These are phyloP conservation scores for Cystobasidium sp. DNA, from an alignment of 1,284 basidiomycete species.

Conservation along the genomic window DNA sequence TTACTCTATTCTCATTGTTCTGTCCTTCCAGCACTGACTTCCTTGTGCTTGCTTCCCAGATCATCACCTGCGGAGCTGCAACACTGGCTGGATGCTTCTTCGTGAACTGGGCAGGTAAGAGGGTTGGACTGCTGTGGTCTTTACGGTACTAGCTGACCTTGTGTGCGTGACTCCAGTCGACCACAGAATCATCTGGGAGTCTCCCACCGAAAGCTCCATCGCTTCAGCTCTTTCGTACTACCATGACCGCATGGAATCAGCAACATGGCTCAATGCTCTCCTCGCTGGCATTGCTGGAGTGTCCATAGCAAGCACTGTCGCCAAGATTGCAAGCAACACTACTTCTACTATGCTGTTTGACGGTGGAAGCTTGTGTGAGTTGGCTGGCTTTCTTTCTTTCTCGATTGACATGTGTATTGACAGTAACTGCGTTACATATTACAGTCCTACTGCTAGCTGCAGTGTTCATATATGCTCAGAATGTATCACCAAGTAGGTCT, in stretches of 20 bases:
- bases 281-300: conserved; percentile 29
- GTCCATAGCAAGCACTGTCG: neutral
- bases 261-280: conserved; percentile 19
- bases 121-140: neutral
- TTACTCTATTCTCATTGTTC: neutral
- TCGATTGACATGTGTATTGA: neutral
- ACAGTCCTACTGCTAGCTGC: conserved; percentile 35
- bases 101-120: conserved; percentile 36
- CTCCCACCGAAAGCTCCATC: conserved; percentile 25
- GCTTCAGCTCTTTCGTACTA: conserved; percentile 32
- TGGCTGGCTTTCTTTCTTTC: neutral
- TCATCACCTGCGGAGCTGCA: conserved; percentile 28
- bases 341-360: conserved; percentile 35
- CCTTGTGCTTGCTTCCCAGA: conserved; percentile 1
- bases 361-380: conserved; percentile 42
- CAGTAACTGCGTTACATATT: neutral
- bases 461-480: conserved; percentile 39
- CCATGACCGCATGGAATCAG: conserved; percentile 30
- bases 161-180: neutral
- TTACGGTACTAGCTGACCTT: too few relatives aligned
- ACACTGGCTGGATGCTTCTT: conserved; percentile 35
- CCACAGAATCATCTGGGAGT: conserved; percentile 35
- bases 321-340: conserved; percentile 29
- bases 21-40: neutral
- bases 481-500: conserved; percentile 32